Conservation (phyloP, 2,329 filamentous ascomycete species). For the Seiridium unicorne region DNA sequence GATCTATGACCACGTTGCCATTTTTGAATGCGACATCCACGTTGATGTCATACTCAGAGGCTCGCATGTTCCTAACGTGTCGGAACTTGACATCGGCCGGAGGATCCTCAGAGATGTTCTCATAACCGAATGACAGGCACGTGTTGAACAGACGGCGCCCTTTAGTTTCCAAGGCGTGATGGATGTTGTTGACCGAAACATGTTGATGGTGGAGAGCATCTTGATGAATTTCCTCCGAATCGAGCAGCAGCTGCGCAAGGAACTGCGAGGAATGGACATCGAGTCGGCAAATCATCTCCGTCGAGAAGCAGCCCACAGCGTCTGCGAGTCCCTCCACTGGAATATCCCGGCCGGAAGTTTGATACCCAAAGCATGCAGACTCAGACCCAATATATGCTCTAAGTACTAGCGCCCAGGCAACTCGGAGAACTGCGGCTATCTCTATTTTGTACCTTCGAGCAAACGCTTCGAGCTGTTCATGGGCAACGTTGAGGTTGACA, state of each 20-base stretch:
- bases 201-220: slow-evolving; percentile 38
- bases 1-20: slow-evolving; percentile 39
- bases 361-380: slow-evolving; percentile 54
- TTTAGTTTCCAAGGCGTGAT: slow-evolving; percentile 42
- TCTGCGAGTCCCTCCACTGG: slow-evolving; percentile 37
- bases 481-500: slow-evolving; percentile 39
- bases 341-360: slow-evolving; percentile 42
- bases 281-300: slow-evolving; percentile 22
- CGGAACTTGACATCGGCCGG: slow-evolving; percentile 32
- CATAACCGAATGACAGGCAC: slow-evolving; percentile 45
- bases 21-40: slow-evolving; percentile 41
- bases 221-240: slow-evolving; percentile 21
- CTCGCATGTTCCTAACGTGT: slow-evolving; percentile 37
- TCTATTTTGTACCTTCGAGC: slow-evolving; percentile 38
- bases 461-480: slow-evolving; percentile 42
- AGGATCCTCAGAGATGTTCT: slow-evolving; percentile 20
- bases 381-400: slow-evolving; percentile 52
- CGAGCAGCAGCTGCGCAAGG: slow-evolving; percentile 22
- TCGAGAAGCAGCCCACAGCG: slow-evolving; percentile 45
- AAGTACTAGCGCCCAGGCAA: slow-evolving; percentile 60
- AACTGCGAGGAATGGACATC: slow-evolving; percentile 15
- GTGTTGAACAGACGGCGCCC: slow-evolving; percentile 48
- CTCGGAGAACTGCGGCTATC: slow-evolving; percentile 49
- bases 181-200: slow-evolving; percentile 43
- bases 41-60: slow-evolving; percentile 45